Evolutionary conservation across 2,329 filamentous ascomycete genomes (phyloP), one percentile per base, ranked within the genome.

Genomic region (Fusarium devonianum): DNA sequence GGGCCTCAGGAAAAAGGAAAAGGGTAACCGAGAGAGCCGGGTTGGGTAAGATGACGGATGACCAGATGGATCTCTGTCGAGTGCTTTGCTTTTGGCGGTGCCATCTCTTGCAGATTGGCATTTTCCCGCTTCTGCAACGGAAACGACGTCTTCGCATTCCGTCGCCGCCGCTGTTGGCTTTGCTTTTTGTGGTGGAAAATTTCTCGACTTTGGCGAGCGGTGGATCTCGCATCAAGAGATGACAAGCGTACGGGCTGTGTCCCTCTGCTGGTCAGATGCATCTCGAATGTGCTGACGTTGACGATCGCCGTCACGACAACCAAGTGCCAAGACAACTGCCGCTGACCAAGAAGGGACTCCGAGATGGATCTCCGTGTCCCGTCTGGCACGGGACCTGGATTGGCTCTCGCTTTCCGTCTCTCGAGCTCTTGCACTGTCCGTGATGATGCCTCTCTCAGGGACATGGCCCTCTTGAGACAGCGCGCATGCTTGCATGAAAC

Each of bases 161-260:
- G 25, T 17, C n/a, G 40, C 55, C 40, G 40, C 54, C 50, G 18
- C 33, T 46, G 50, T 52, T 47, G 41, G 43, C 33, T 54, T 63
- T 63, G 57, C 60, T 64, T 63, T 63, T 63, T 60, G 36, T 56
- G 62, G 54, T 62, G 49, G 51, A 60, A 54, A 48, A 44, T 39
- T 53, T 57, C 60, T 54, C 49, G 23, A 53, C 53, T 40, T 16
- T 33, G 28, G 35, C 16, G 14, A 49, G 32, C 26, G 50, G 50
- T 51, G 50, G 53, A 57, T 57, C 50, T 44, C 21, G 40, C 28
- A 32, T 41, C 19, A 28, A 46, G 50, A 36, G 38, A 50, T 50
- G 40, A 53, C 29, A 19, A 33, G 23, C 21, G 39, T 26, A 23
- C 28, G 25, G 34, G 39, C 25, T 33, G 26, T n/a, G 38, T 58